phyloP scores from a whole-genome alignment of 2,329 filamentous ascomycete species.

The Pseudogymnoascus sp. region DNA sequence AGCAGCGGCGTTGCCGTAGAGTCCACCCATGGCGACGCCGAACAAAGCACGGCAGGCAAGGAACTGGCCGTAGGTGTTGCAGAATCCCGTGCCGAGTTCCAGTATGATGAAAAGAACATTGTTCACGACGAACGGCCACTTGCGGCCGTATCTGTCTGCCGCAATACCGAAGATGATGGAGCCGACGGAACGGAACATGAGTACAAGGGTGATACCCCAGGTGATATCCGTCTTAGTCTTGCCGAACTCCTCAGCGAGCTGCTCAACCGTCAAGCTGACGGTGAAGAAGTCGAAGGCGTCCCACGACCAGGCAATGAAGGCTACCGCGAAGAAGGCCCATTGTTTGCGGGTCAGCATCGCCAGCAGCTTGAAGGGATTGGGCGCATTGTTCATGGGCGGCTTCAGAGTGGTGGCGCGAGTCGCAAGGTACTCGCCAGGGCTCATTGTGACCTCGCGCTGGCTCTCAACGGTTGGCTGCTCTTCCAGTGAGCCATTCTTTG shows the following conservation, averaged over 20 bases:
- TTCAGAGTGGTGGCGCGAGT: slow-evolving; percentile 50
- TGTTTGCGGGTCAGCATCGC: slow-evolving; percentile 55
- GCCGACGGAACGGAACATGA: slow-evolving; percentile 67
- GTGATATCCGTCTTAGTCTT: slow-evolving; percentile 60
- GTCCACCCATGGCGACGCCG: slow-evolving; percentile 73
- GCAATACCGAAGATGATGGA: slow-evolving; percentile 69
- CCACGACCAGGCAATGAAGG: slow-evolving; percentile 68
- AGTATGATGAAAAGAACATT: slow-evolving; percentile 65
- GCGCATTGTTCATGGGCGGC: slow-evolving; percentile 53
- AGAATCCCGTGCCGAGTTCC: slow-evolving; percentile 69
- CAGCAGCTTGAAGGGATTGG: slow-evolving; percentile 64
- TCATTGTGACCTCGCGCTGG: slow-evolving; percentile 11
- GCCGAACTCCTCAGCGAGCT: slow-evolving; percentile 53
- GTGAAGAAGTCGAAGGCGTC: slow-evolving; percentile 83
- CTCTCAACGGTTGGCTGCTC: neutral
- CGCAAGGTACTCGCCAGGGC: slow-evolving; percentile 35
- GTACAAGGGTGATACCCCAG: slow-evolving; percentile 67
- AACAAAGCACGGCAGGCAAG: slow-evolving; percentile 69
- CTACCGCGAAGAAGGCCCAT: slow-evolving; percentile 71
- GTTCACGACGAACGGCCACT: slow-evolving; percentile 73
- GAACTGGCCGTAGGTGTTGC: slow-evolving; percentile 57
- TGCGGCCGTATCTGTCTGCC: slow-evolving; percentile 72
- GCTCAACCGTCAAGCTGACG: slow-evolving; percentile 68
- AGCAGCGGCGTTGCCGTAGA: slow-evolving; percentile 72
- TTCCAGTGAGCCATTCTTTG: neutral